phyloP scores from a whole-genome alignment of 139 green algal species.

The Spirogloea muscicola region DNA sequence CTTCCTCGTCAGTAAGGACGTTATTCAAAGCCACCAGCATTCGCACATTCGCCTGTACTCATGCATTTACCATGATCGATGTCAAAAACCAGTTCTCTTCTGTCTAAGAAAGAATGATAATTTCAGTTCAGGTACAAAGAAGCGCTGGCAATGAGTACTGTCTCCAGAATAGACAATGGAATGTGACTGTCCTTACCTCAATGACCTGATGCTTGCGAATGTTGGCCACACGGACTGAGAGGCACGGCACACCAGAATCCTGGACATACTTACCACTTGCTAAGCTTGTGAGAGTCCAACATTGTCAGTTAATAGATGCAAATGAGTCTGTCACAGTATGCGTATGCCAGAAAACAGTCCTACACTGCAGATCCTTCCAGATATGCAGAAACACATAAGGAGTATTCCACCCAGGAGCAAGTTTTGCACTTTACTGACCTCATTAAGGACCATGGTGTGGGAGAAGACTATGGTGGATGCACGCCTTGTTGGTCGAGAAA shows the following conservation, averaged over 20 bases:
- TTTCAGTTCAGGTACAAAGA: neutral
- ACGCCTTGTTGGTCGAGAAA: slow-evolving; percentile 36
- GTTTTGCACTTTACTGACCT: slow-evolving; percentile 28
- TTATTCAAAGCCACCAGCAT: slow-evolving; percentile 48
- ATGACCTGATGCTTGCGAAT: slow-evolving; percentile 49
- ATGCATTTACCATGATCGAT: neutral
- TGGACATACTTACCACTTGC: too few species aligned
- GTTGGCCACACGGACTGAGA: slow-evolving; percentile 41
- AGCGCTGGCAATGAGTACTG: neutral
- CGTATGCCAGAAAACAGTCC: too few species aligned
- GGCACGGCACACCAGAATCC: slow-evolving; percentile 36
- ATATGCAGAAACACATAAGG: too few species aligned
- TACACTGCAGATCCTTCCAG: too few species aligned
- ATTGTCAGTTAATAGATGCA: too few species aligned
- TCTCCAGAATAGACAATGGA: neutral
- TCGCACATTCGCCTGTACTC: slow-evolving; percentile 32
- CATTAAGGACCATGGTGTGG: slow-evolving; percentile 40
- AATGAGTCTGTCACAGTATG: too few species aligned
- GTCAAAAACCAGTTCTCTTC: too few species aligned
- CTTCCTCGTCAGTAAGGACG: slow-evolving; percentile 25
- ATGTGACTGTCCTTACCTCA: slow-evolving; percentile 12
- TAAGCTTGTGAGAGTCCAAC: too few species aligned
- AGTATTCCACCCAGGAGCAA: too few species aligned
- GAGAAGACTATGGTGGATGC: slow-evolving; percentile 36
- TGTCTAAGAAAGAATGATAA: slow-evolving; percentile 15